Percentiles rank a stretch among this genome's conserved stretches.
Conservation (phyloP, 2,329 filamentous ascomycete species). For the Coniosporium tulheliwenetii region DNA sequence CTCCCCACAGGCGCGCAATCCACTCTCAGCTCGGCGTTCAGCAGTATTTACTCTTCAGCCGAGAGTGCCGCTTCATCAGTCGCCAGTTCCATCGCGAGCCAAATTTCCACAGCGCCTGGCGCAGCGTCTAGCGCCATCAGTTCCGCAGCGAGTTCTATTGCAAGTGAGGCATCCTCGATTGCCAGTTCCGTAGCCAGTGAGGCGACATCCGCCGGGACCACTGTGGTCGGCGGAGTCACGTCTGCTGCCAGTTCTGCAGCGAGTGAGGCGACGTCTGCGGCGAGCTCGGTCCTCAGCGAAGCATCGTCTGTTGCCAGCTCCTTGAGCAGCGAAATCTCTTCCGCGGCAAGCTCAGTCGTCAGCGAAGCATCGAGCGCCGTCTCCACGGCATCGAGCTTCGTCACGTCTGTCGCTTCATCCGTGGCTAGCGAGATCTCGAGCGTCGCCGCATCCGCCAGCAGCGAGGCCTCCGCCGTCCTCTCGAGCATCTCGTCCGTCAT, state of each 20-base stretch:
- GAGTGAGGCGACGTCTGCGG: not conserved
- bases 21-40: not conserved
- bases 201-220: not conserved
- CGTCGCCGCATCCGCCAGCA: not conserved
- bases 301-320: slow-evolving; percentile 1
- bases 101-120: too few species aligned
- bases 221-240: not conserved
- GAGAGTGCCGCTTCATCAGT: not conserved
- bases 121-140: too few species aligned
- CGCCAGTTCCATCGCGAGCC: slow-evolving; percentile 1
- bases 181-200: slow-evolving; percentile 1
- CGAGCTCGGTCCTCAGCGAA: slow-evolving; percentile 1
- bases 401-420: not conserved
- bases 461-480: not conserved
- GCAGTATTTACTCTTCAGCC: slow-evolving; percentile 1
- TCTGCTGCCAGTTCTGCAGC: not conserved
- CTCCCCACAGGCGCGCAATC: slow-evolving; percentile 2
- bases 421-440: slow-evolving; percentile 1
- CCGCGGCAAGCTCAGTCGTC: not conserved
- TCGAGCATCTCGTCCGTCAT: too few species aligned
- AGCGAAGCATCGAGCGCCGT: slow-evolving; percentile 1
- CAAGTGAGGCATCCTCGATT: slow-evolving; percentile 1
- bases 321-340: slow-evolving; percentile 1
- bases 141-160: not conserved
- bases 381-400: not conserved